Conservation (phyloP, 2,329 filamentous ascomycete genomes). For the Fusarium sp. region DNA sequence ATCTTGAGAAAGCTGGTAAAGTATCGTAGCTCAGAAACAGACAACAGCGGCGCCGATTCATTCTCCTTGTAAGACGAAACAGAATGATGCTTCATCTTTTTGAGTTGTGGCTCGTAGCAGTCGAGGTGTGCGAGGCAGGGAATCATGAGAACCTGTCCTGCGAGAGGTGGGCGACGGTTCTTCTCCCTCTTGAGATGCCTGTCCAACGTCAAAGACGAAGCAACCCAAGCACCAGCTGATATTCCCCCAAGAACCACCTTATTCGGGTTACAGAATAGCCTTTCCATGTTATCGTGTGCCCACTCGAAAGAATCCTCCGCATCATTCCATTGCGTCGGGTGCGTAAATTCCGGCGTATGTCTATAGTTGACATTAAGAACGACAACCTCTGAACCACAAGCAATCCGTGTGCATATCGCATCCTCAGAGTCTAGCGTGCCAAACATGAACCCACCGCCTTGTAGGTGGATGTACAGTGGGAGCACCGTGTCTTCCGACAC, state of each 20-base stretch:
- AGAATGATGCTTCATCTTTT: constrained; percentile 51
- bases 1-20: constrained; percentile 48
- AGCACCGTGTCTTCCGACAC: constrained; percentile 50
- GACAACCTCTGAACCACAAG: constrained; percentile 54
- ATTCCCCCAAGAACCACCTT: constrained; percentile 61
- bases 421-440: constrained; percentile 67
- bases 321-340: constrained; percentile 66
- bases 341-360: constrained; percentile 66
- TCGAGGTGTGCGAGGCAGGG: constrained; percentile 53
- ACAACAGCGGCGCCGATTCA: constrained; percentile 61
- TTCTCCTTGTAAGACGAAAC: constrained; percentile 60
- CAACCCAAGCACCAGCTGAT: constrained; percentile 60
- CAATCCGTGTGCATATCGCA: constrained; percentile 61
- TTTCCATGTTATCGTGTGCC: constrained; percentile 54
- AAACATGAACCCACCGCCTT: constrained; percentile 69
- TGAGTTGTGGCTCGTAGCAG: constrained; percentile 46
- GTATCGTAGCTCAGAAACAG: constrained; percentile 41
- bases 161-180: constrained; percentile 48
- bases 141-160: constrained; percentile 65
- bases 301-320: constrained; percentile 66
- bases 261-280: neutral
- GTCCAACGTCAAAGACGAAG: constrained; percentile 55
- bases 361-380: constrained; percentile 70
- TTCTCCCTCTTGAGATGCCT: constrained; percentile 49
- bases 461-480: constrained; percentile 64